Evolutionary conservation across 164 flowering plant genomes (phyloP).

Genomic region (Tetrastigma voinierianum): DNA sequence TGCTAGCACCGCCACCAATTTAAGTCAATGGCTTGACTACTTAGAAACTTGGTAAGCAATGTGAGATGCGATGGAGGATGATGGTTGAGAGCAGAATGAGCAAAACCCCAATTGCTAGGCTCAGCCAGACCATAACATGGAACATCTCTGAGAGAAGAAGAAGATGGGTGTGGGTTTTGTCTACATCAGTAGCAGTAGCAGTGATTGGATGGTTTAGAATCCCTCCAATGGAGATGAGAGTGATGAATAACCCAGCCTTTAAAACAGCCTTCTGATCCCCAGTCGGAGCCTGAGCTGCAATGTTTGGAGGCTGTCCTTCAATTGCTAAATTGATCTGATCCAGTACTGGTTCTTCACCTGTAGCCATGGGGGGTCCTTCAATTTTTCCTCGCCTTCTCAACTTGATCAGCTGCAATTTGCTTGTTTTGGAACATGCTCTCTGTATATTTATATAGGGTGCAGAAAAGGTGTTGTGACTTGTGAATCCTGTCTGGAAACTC

Average conservation of each 20-base stretch:
- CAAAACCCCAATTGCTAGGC: background rate
- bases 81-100: background rate
- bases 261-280: background rate
- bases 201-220: background rate
- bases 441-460: too few relatives aligned
- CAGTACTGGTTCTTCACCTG: background rate
- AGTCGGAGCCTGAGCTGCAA: background rate
- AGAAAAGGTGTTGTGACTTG: too few relatives aligned
- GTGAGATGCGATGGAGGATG: background rate
- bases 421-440: too few relatives aligned
- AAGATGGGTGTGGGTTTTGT: slow-evolving; percentile 2
- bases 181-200: too few relatives aligned
- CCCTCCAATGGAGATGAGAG: slow-evolving; percentile 1
- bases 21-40: background rate
- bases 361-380: too few relatives aligned
- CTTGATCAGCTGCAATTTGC: too few relatives aligned
- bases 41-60: background rate
- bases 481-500: too few relatives aligned
- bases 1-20: background rate
- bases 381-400: too few relatives aligned
- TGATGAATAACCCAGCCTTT: background rate
- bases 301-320: background rate
- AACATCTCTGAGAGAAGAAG: slow-evolving; percentile 2
- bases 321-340: slow-evolving; percentile 2
- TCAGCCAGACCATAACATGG: background rate